These are phyloP conservation scores for Sequoiadendron giganteum DNA, from an alignment of 75 land plant species.

Conservation along the genomic window DNA sequence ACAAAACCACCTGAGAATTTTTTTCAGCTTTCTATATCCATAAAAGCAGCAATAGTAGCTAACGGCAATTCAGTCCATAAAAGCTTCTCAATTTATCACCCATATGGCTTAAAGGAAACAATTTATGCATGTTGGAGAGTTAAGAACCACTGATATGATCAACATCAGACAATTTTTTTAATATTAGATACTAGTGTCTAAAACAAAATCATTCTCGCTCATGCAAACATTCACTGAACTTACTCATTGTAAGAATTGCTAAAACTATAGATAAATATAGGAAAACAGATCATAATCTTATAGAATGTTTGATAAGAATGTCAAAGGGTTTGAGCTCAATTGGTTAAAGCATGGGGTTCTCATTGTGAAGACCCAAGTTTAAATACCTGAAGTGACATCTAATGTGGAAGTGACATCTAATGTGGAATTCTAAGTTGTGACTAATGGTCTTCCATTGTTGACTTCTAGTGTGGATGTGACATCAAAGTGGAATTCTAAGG, in stretches of 20 bases:
- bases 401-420: too few species aligned
- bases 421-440: too few species aligned
- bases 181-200: background rate
- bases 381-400: too few species aligned
- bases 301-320: background rate
- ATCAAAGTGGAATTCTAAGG: too few species aligned
- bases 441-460: too few species aligned
- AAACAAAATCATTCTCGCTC: background rate
- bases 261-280: background rate
- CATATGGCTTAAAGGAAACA: background rate
- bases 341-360: too few species aligned
- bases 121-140: background rate
- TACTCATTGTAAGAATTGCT: background rate
- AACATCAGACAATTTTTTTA: conserved; percentile 5
- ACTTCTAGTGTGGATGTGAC: too few species aligned
- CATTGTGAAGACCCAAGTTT: too few species aligned
- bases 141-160: background rate
- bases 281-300: background rate
- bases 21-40: background rate
- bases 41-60: background rate
- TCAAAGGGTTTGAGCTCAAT: too few species aligned
- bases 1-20: background rate
- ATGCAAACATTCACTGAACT: background rate
- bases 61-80: background rate
- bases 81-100: background rate